Base-by-base conservation (phyloP, 805 yeast species). In the Teunomyces panamensis region DNA sequence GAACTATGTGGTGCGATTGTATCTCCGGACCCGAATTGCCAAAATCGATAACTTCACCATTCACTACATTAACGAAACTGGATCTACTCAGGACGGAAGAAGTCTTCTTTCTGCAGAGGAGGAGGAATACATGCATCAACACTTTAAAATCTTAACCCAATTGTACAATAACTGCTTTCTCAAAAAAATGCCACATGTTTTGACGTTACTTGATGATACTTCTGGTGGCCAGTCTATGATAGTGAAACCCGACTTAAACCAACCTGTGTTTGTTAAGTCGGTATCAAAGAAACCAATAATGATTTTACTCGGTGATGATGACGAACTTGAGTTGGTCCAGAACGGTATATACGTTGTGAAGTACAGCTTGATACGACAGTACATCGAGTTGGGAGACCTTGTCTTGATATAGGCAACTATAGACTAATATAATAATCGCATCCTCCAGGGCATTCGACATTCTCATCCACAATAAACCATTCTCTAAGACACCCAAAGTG, bases 401-500 rank as follows among this genome's bases (percentile, higher is more conserved):
- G 61, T 54, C 42, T 57, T 73, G 54, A 72, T 71, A 49, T 72
- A 49, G 54, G 17, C 14, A 16, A 14, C 24, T 20, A 26, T 29
- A 20, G 24, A 16, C 16, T 16, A 27, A 44, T 29, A 27, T 46
- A 35, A 42, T 57, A 52, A 43, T 79, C 80, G 60, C 89, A 86
- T 0, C 95, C 94, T 3, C 82, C 83, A 0, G 97, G 97, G 61
- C 98, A 91, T 47, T 81, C 88, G 2, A 67, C 59, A 72, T 85
- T 83, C 11, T 70, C 73, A 33, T 79, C 84, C 1, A 77, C 82
- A 16, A 83, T 62, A 57, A 87, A 83, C 97, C 97, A 92, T 32
- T 78, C 75, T 49, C 76, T 74, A 58, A 89, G 69, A 69, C 98
- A 92, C 2, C 83, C 84, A 58, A 81, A 81, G 67, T 92, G 98